phyloP scores from a whole-genome alignment of 2,329 filamentous ascomycete species.

The Beauveria varroae region DNA sequence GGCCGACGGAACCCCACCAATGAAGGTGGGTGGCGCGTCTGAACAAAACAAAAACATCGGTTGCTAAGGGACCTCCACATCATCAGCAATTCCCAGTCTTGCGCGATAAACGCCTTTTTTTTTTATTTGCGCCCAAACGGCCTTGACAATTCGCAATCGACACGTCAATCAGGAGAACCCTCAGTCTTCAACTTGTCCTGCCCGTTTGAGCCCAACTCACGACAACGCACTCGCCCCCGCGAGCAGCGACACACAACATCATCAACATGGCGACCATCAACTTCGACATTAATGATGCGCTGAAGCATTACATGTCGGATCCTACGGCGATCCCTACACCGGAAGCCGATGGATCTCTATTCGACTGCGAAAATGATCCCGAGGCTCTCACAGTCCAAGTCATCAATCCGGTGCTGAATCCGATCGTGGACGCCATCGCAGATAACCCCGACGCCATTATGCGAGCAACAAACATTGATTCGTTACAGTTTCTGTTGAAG shows the following conservation, averaged over 20 bases:
- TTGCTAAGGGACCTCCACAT: conserved; percentile 18
- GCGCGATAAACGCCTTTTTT: background rate
- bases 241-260: conserved; percentile 16
- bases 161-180: background rate
- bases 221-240: conserved; percentile 14
- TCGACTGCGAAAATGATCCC: conserved; percentile 89
- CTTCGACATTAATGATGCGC: conserved; percentile 94
- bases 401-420: conserved; percentile 80
- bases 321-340: conserved; percentile 74
- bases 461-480: conserved; percentile 76
- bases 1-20: background rate
- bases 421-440: conserved; percentile 85
- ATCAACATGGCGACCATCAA: conserved; percentile 63
- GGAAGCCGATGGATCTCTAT: conserved; percentile 73
- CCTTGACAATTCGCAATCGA: background rate
- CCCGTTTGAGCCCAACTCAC: conserved; percentile 4
- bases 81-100: conserved; percentile 6
- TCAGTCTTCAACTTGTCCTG: background rate
- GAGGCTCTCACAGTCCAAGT: conserved; percentile 71
- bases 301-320: conserved; percentile 96
- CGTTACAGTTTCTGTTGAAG: conserved; percentile 93
- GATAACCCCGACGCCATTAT: conserved; percentile 86
- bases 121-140: background rate
- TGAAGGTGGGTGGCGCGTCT: conserved; percentile 10
- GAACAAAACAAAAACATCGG: conserved; percentile 22